Evolutionary conservation across 345 rosid genomes (phyloP), one percentile per base, ranked within the genome.

Genomic region (Fremontodendron californicum): DNA sequence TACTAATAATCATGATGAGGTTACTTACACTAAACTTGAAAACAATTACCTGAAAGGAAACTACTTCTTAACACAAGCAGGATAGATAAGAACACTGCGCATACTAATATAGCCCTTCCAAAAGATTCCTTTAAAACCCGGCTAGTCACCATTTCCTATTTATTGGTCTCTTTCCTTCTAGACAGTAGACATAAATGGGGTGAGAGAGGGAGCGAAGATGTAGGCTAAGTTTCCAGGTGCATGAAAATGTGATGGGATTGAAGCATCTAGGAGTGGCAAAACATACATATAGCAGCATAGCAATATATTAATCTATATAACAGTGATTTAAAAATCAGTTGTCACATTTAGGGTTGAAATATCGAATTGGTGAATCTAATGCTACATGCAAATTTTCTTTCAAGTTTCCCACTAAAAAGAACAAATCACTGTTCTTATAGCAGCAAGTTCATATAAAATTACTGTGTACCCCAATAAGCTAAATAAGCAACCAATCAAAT

Each of bases 401-500:
- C 10, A 9, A 37, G 37, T n/a, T 39, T 65, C 71, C 29, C 46
- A 57, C 37, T 40, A 52, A 1, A 35, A 33, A 6, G 43, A 39
- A 45, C 6, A 40, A n/a, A 76, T 66, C 29, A 21, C 23, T n/a
- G 11, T 46, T 58, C 61, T 71, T 70, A n/a, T 31, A 27, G 55
- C n/a, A 58, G 37, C 46, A 75, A 69, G 55, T 55, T 40, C 37
- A 31, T 33, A 29, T 19, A n/a, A n/a, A n/a, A n/a, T 6, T 5
- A 4, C 4, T 55, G 25, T 23, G 31, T 55, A 65, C 9, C 21
- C 37, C n/a, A 68, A 25, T 48, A 54, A 25, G 6, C 23, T 37
- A 27, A 46, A 21, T 52, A 65, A 61, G 65, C 78, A 39, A 69
- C 16, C 75, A 39, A n/a, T 21, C 3, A 45, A 75, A 51, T 71